A percentile compares a stretch with the other conserved stretches of the same genome.
Evolutionary conservation across 2,329 filamentous ascomycete genomes (phyloP).

Genomic region (Aspergillus aculeatus): DNA sequence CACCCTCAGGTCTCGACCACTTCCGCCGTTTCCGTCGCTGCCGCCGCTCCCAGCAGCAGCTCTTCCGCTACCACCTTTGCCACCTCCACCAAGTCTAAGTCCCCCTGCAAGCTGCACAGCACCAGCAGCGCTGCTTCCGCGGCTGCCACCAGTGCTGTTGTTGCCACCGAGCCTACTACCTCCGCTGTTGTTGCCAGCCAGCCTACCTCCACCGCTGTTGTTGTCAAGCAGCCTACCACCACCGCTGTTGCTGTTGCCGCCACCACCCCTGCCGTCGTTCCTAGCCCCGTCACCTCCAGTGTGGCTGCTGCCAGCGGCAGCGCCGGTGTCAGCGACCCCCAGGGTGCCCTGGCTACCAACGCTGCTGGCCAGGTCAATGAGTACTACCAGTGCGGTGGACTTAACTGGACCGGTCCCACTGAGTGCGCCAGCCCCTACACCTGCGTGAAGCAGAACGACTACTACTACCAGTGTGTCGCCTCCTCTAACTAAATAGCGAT

Average conservation of each 20-base stretch:
- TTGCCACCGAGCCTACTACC: background rate
- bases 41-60: background rate
- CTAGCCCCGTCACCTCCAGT: slow-evolving; percentile 1
- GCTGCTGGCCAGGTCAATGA: slow-evolving; percentile 17
- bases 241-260: slow-evolving; percentile 8
- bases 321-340: slow-evolving; percentile 10
- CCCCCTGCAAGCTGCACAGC: slow-evolving; percentile 4
- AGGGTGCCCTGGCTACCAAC: slow-evolving; percentile 1
- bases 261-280: background rate
- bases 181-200: background rate
- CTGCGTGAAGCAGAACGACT: slow-evolving; percentile 38
- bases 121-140: background rate
- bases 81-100: slow-evolving; percentile 5
- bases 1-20: slow-evolving; percentile 1
- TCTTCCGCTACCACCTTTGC: background rate
- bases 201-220: background rate
- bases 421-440: slow-evolving; percentile 32
- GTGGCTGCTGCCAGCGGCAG: slow-evolving; percentile 2
- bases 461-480: slow-evolving; percentile 39
- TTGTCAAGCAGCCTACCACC: slow-evolving; percentile 3
- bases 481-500: background rate
- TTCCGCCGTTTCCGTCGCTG: background rate
- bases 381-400: slow-evolving; percentile 38
- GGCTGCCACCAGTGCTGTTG: slow-evolving; percentile 9
- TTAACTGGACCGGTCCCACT: slow-evolving; percentile 37